Base-by-base conservation (phyloP, 352 stramenopile genomes). In the Globisporangium megalacanthum region DNA sequence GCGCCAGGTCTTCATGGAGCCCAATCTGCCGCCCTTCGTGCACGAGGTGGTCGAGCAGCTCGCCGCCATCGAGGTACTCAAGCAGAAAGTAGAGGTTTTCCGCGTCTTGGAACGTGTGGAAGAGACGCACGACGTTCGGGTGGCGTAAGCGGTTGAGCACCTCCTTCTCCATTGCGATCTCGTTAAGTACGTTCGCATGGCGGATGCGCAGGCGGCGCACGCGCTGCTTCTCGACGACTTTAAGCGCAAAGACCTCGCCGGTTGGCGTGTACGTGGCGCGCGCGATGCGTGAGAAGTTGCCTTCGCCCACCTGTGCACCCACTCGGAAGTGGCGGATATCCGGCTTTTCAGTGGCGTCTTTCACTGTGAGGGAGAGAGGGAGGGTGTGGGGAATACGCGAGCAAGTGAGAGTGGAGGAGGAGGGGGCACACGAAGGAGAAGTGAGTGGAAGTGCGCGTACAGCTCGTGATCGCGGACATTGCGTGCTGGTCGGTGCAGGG, bases 111-210 rank as follows among this genome's bases (percentile, higher is more conserved):
- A 99, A 99, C 11, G 96, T 96, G 56, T 97, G 88, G 71, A 98
- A 98, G 49, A 98, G 79, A 13, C 80, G 70, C 42, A 99, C 87
- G 65, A 99, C 90, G 67, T 96, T 96, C 10, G 92, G 81, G 62
- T 98, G 94, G 48, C 70, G 71, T 52, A 95, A 72, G 52, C 68
- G 73, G 64, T 93, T 96, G 31, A 97, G 85, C 61, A 98, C 91
- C 20, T 97, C 74, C 68, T 97, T 95, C 77, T 99, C 97, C 96
- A 99, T 99, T 49, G 95, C 79, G 64, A 99, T 98, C 76, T 99
- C 97, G 73, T 99, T 99, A 70, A 97, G 95, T 11, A 99, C 96
- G 69, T 99, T 99, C 42, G 91, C 89, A 74, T 99, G 97, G 58
- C 97, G 91, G 42, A 92, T 68, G 61, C 84, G 84, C 52, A 97